Conservation (phyloP, 257 asterid genomes). For the Dorcoceras hygrometricum region DNA sequence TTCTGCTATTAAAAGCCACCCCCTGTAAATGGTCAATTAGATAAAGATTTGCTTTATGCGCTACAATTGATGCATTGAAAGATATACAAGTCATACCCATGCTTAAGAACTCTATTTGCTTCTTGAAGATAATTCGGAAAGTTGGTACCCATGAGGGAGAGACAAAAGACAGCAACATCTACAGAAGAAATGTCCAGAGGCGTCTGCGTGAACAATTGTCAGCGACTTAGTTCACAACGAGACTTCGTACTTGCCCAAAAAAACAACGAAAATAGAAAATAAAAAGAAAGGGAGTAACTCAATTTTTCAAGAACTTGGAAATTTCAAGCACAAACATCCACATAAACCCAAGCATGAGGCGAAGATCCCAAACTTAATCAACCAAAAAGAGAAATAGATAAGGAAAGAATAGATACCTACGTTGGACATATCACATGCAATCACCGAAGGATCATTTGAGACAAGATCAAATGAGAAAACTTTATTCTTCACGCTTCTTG, state of each 20-base stretch:
- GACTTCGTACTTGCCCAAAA: not conserved
- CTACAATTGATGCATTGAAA: not conserved
- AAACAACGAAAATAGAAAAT: not conserved
- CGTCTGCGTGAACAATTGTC: slow-evolving; percentile 51
- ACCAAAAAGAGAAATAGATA: not conserved
- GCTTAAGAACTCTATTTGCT: slow-evolving; percentile 77
- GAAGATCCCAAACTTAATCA: not conserved
- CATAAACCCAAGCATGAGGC: not conserved
- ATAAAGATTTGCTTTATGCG: slow-evolving; percentile 24
- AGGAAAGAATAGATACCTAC: slow-evolving; percentile 36
- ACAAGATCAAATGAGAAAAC: slow-evolving; percentile 87
- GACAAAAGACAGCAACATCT: slow-evolving; percentile 89
- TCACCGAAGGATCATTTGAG: slow-evolving; percentile 72
- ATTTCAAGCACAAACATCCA: not conserved
- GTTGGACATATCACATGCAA: slow-evolving; percentile 92
- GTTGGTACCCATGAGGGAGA: slow-evolving; percentile 94
- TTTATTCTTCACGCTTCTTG: slow-evolving; percentile 78
- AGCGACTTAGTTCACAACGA: not conserved
- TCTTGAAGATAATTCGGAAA: slow-evolving; percentile 73
- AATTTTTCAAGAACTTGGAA: not conserved
- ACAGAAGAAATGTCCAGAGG: slow-evolving; percentile 70
- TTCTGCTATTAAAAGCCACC: slow-evolving; percentile 98
- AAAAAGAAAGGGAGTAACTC: not conserved
- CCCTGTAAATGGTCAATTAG: slow-evolving; percentile 43
- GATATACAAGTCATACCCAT: slow-evolving; percentile 39